Evolutionary conservation across 139 green algal species (phyloP).

Genomic region (Choricystis sp.): DNA sequence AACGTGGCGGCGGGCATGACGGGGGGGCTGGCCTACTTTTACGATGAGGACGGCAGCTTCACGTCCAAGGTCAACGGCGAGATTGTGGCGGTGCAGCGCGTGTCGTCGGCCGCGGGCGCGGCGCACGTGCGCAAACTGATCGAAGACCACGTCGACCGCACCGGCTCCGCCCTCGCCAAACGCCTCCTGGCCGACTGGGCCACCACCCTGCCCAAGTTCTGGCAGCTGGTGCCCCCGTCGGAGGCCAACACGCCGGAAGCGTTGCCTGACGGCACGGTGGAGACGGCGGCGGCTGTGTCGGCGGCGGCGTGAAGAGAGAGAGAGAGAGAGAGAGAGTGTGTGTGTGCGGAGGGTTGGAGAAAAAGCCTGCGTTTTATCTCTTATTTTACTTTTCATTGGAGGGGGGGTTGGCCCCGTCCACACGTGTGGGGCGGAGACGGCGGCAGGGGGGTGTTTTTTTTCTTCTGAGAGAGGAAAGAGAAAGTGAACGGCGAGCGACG

Average conservation of each 20-base stretch:
- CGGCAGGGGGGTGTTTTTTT: neutral
- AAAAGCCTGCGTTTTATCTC: too few species aligned
- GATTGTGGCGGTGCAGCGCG: conserved; percentile 86
- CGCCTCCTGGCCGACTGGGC: conserved; percentile 69
- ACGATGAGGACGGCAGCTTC: conserved; percentile 85
- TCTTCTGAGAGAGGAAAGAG: neutral
- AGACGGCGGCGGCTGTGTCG: neutral
- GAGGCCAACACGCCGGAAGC: conserved; percentile 56
- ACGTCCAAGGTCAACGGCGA: conserved; percentile 84
- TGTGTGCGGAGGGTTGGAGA: too few species aligned
- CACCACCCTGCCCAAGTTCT: conserved; percentile 66
- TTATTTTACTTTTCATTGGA: too few species aligned
- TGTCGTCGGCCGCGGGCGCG: conserved; percentile 66
- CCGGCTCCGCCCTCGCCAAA: conserved; percentile 52
- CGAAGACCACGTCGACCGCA: conserved; percentile 61
- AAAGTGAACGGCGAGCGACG: neutral
- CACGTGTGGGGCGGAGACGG: too few species aligned
- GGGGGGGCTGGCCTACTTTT: conserved; percentile 92
- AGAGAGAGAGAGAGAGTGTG: too few species aligned
- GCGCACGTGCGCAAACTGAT: conserved; percentile 75
- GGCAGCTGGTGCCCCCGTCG: conserved; percentile 89
- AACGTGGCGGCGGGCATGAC: conserved; percentile 98
- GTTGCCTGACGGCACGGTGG: conserved; percentile 3
- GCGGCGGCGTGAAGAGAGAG: neutral
- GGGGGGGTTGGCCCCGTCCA: too few species aligned